phyloP scores from a whole-genome alignment of 1,139 yeast species.

The Nakaseomyces glabratus region DNA sequence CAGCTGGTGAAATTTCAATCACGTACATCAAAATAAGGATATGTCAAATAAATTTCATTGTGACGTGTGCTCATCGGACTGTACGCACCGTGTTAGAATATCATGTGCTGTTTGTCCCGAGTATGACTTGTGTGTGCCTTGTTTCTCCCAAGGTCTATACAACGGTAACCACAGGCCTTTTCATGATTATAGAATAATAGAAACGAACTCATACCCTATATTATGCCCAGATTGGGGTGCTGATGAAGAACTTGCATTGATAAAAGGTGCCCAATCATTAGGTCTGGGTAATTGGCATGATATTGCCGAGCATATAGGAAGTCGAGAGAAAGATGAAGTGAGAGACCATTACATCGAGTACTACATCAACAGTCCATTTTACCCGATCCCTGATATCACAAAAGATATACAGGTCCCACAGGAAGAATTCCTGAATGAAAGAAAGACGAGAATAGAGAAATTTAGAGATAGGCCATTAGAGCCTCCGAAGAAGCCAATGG shows the following conservation, averaged over 20 bases:
- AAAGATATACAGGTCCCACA: constrained; percentile 61
- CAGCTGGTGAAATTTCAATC: no score
- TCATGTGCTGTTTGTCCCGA: constrained; percentile 89
- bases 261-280: constrained; percentile 84
- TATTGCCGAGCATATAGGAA: constrained; percentile 89
- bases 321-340: constrained; percentile 85
- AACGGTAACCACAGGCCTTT: constrained; percentile 87
- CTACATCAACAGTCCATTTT: constrained; percentile 58
- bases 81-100: constrained; percentile 83
- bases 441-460: constrained; percentile 64
- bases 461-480: constrained; percentile 62
- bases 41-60: constrained; percentile 65
- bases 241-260: constrained; percentile 80
- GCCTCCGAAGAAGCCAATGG: constrained; percentile 78
- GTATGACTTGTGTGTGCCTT: constrained; percentile 92
- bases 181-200: constrained; percentile 87
- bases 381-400: constrained; percentile 78
- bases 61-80: constrained; percentile 90
- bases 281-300: constrained; percentile 99
- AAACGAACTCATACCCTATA: constrained; percentile 91
- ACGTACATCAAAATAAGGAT: no score
- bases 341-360: constrained; percentile 67
- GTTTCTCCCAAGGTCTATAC: constrained; percentile 77
- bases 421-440: constrained; percentile 55
- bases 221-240: constrained; percentile 95